Evolutionary conservation across 805 yeast species (phyloP).

Genomic region (Cyberlindnera mycetangii): DNA sequence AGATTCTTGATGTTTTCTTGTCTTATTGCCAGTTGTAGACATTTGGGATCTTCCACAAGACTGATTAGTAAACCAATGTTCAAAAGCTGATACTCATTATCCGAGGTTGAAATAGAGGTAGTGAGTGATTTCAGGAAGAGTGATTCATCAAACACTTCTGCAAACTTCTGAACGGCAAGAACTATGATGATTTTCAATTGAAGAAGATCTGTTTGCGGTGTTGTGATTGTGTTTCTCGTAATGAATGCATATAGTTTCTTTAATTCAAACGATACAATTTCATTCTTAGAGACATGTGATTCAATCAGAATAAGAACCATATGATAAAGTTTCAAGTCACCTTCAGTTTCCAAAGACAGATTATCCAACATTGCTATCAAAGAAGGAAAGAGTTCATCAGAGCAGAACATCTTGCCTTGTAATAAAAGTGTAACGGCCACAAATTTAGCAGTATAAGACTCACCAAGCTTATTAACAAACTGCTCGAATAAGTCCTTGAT

Average conservation of each 20-base stretch:
- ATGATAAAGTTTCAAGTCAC: slow-evolving; percentile 11
- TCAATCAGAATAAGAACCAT: slow-evolving; percentile 18
- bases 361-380: background rate
- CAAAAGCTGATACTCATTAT: slow-evolving; percentile 18
- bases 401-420: slow-evolving; percentile 8
- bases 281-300: slow-evolving; percentile 2
- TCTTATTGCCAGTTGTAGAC: background rate
- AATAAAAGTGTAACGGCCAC: slow-evolving; percentile 19
- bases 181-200: slow-evolving; percentile 21
- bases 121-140: slow-evolving; percentile 1
- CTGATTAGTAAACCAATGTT: slow-evolving; percentile 24
- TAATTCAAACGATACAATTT: background rate
- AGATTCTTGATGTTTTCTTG: slow-evolving; percentile 1
- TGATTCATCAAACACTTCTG: background rate
- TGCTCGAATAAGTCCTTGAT: slow-evolving; percentile 11
- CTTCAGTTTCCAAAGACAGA: background rate
- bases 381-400: background rate
- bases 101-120: background rate
- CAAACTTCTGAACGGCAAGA: slow-evolving; percentile 13
- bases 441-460: slow-evolving; percentile 9
- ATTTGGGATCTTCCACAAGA: slow-evolving; percentile 15
- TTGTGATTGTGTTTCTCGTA: background rate
- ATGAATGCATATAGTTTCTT: background rate
- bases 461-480: slow-evolving; percentile 6
- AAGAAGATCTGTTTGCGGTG: slow-evolving; percentile 3